Evolutionary conservation across 2,329 filamentous ascomycete genomes (phyloP).

Genomic region (Phoma sp.): DNA sequence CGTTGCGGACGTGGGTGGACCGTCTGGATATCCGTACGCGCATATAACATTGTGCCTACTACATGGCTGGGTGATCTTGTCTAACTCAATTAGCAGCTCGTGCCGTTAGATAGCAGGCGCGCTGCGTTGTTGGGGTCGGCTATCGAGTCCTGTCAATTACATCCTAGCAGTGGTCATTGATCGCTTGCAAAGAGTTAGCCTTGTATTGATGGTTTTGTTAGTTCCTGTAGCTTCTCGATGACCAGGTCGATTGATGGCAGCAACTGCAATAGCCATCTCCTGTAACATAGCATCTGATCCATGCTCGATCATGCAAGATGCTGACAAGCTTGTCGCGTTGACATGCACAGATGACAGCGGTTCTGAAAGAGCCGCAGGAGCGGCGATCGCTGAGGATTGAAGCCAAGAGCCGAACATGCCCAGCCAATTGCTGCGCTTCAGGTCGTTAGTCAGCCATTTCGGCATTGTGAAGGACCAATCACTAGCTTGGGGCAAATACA

Average conservation of each 20-base stretch:
- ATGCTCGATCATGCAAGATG: background rate
- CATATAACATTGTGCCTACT: background rate
- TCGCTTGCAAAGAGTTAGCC: background rate
- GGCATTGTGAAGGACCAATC: slow-evolving; percentile 9
- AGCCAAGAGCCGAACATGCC: slow-evolving; percentile 1
- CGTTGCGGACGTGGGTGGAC: background rate
- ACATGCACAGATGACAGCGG: background rate
- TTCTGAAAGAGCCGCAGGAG: slow-evolving; percentile 5
- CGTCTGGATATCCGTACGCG: background rate
- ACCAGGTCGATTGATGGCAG: background rate
- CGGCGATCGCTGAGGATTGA: background rate
- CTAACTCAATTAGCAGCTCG: background rate
- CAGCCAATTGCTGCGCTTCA: slow-evolving; percentile 9
- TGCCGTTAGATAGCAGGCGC: background rate
- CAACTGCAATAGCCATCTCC: background rate
- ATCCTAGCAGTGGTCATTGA: background rate
- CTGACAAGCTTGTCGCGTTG: background rate
- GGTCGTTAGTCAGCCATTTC: background rate
- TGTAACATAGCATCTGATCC: background rate
- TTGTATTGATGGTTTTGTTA: background rate
- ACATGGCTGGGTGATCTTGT: background rate
- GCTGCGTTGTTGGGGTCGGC: background rate
- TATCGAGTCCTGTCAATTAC: background rate
- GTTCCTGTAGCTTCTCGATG: background rate
- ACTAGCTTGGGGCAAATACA: slow-evolving; percentile 2